Evolutionary conservation across 169 alveolate genomes (phyloP).

Genomic region (Eimeria tenella): DNA sequence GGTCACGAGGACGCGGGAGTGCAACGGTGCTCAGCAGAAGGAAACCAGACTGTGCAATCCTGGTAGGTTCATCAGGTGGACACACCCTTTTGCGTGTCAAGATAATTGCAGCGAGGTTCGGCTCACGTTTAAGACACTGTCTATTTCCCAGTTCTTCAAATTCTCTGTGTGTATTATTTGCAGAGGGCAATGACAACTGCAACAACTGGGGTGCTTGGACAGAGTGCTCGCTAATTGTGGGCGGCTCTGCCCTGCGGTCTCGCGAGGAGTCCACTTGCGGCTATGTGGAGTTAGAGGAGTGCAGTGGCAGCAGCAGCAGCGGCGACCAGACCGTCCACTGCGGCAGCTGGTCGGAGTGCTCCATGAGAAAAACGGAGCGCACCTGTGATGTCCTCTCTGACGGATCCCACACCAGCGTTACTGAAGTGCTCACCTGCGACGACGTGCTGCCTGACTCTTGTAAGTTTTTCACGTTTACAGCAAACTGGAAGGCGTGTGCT

Average conservation of each 20-base stretch:
- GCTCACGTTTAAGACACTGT: too few species aligned
- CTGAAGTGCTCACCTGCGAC: not conserved
- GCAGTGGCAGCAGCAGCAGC: not conserved
- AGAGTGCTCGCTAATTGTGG: not conserved
- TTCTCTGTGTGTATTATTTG: not conserved
- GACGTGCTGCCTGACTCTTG: not conserved
- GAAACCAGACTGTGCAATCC: slow-evolving; percentile 24
- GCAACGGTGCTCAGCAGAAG: slow-evolving; percentile 7
- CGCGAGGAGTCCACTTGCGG: slow-evolving; percentile 4
- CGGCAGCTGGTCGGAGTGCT: slow-evolving; percentile 5
- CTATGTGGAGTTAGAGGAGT: slow-evolving; percentile 1
- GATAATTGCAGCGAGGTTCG: too few species aligned
- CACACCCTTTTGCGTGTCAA: too few species aligned
- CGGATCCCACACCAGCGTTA: not conserved
- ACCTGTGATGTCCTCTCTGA: not conserved
- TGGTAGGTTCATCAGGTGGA: too few species aligned
- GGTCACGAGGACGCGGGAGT: not conserved
- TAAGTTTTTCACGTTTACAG: not conserved
- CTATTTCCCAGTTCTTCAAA: too few species aligned
- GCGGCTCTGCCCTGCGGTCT: not conserved
- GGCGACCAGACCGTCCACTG: not conserved
- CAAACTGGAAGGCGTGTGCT: not conserved
- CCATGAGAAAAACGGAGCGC: not conserved
- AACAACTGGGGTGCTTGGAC: slow-evolving; percentile 1
- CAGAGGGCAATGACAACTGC: not conserved